Base-by-base conservation (phyloP, 306 rosid species). In the Lupinus albus region DNA sequence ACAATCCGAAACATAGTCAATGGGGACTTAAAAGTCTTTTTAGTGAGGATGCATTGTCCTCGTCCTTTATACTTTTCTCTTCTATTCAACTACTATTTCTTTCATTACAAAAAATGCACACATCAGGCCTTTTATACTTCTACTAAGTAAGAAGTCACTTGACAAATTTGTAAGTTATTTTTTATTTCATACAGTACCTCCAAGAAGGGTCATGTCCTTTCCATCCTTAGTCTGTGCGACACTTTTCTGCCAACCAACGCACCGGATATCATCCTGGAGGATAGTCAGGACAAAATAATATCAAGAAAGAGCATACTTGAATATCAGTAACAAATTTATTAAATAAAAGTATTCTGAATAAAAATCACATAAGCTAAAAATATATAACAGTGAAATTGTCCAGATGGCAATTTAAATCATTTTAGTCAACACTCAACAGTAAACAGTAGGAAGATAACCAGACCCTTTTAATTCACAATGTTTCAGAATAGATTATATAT, bases 231-330 rank as follows among this genome's bases (percentile, higher is more conserved):
- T 57, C 67, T 83, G 79, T 66, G 74, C 12, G 7, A 32, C 84
- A 73, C 83, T 82, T 68, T 38, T 73, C 78, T 82, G 87, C 89
- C 91, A 89, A 57, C 96, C 96, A 52, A 82, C 54, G 74, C 94
- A 89, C 88, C 88, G 79, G 6, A 50, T 49, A 56, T 63, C 51
- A 20, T 32, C 76, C 91, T 87, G 72, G 33, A 69, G 72, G 21
- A 63, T 76, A 60, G 69, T 36, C 51, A 65, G 59, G 41, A 59
- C 57, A 74, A 48, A n/a, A 36, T 42, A 49, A 57, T 64, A 73
- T 71, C n/a, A 41, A 17, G 48, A 38, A 74, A 12, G 55, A 49
- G 16, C 14, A 28, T 38, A 51, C 28, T 57, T 17, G 25, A 66
- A 57, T 48, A 36, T 14, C 18, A 25, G 74, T 14, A 42, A 51